Base-by-base conservation (phyloP, 805 yeast genomes). In the Metschnikowia santaceciliae region DNA sequence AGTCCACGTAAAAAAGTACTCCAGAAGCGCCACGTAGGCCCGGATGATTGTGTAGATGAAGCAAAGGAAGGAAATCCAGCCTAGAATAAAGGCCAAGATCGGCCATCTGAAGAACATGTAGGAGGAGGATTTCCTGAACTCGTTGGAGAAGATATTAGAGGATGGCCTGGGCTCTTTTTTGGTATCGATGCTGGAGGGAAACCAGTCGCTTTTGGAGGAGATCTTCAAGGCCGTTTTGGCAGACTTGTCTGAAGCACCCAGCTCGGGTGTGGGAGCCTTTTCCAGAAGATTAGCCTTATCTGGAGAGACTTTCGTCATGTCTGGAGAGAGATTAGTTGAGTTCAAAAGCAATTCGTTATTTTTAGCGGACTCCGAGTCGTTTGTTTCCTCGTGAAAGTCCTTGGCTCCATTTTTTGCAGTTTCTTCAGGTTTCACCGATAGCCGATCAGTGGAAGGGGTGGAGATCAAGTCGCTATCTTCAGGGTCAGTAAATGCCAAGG, bases 41-140 rank as follows among this genome's bases (percentile, higher is more conserved):
- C 95, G 67, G 1, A 86, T 74, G 1, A 74, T 34, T 4, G 79
- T 64, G 62, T 87, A 87, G 0, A 77, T 42, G 0, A 73, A 23
- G 23, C 81, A 73, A 11, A 87, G 67, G 2, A 82, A 51, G 0
- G 61, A 35, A 1, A 84, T 70, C 90, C 91, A 87, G 14, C 69
- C 32, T 2, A 78, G 55, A 1, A 83, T 78, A 15, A 79, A 66
- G 0, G 78, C 43, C 48, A 87, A 68, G 3, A 85, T 64, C 0
- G 94, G 95, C 79, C 86, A 86, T 41, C 94, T 67, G 26, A 87
- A 68, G 1, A 86, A 37, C 3, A 62, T 57, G 54, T 69, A 74
- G 10, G 69, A 57, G 3, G 65, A 55, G 49, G 68, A 65, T 20
- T 68, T 61, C 13, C 77, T 62, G 56, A 71, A 73, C 54, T 74